phyloP scores from a whole-genome alignment of 2,329 filamentous ascomycete genomes.

The Capronia coronata region DNA sequence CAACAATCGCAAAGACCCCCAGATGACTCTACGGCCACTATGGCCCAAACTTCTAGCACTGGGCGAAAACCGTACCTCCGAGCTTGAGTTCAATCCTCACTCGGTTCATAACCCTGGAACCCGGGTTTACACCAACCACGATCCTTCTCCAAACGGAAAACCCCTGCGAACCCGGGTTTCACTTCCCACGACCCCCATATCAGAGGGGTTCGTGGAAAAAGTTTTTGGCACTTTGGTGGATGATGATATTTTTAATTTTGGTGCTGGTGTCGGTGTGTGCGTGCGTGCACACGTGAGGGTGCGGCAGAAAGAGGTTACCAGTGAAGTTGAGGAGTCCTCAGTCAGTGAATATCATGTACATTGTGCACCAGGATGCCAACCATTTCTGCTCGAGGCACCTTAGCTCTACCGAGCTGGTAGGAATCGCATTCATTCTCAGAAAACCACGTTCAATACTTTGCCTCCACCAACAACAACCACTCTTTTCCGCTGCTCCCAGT shows the following conservation, averaged over 20 bases:
- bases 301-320: not conserved
- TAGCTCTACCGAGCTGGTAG: too few relatives aligned
- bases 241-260: not conserved
- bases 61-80: too few relatives aligned
- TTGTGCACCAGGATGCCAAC: not conserved
- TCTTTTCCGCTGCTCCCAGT: constrained; percentile 52
- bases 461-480: constrained; percentile 62
- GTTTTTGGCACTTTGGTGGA: not conserved
- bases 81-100: too few relatives aligned
- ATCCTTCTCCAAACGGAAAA: not conserved
- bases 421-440: too few relatives aligned
- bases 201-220: constrained; percentile 1
- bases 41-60: too few relatives aligned
- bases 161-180: constrained; percentile 1
- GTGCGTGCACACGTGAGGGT: not conserved
- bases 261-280: not conserved
- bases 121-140: not conserved
- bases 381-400: too few relatives aligned
- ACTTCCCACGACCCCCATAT: constrained; percentile 1
- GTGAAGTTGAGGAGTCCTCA: too few relatives aligned
- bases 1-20: not conserved
- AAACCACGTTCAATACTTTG: constrained; percentile 68
- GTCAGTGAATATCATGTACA: too few relatives aligned
- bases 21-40: not conserved
- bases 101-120: not conserved